Evolutionary conservation across 1,284 basidiomycete genomes (phyloP).

Genomic region (Rhodotorula sp.): DNA sequence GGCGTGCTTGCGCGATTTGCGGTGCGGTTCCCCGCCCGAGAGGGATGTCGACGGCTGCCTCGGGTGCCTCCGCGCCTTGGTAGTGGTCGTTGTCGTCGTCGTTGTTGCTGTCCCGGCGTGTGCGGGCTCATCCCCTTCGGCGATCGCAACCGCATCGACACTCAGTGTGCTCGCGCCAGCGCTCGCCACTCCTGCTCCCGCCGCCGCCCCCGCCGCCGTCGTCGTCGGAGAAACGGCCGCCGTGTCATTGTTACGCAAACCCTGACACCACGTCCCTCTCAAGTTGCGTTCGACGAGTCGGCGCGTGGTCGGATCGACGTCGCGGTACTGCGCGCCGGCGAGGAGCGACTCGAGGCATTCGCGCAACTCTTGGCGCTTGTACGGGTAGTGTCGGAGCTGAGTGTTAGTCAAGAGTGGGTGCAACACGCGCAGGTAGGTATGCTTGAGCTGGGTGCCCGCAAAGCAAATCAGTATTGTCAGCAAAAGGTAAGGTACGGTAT

Average conservation of each 20-base stretch:
- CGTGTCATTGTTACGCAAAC: constrained; percentile 15
- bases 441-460: constrained; percentile 73
- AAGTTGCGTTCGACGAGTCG: constrained; percentile 91
- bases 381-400: constrained; percentile 74
- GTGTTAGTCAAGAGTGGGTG: constrained; percentile 94
- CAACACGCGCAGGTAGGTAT: constrained; percentile 93
- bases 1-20: constrained; percentile 8
- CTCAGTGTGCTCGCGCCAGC: constrained; percentile 19
- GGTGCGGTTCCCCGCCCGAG: neutral
- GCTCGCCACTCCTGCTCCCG: no score
- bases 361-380: constrained; percentile 88
- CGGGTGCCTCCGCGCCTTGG: neutral
- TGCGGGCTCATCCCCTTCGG: constrained; percentile 6
- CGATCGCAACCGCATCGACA: constrained; percentile 34
- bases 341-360: constrained; percentile 76
- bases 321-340: constrained; percentile 70
- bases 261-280: constrained; percentile 75
- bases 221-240: neutral
- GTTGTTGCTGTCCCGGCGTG: no score
- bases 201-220: no score
- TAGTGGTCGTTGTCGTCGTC: neutral
- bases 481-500: no score
- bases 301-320: constrained; percentile 79
- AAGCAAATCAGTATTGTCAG: neutral
- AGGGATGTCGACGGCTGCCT: neutral